Evolutionary conservation across 306 rosid species (phyloP).

Genomic region (Macrotyloma uniflorum): DNA sequence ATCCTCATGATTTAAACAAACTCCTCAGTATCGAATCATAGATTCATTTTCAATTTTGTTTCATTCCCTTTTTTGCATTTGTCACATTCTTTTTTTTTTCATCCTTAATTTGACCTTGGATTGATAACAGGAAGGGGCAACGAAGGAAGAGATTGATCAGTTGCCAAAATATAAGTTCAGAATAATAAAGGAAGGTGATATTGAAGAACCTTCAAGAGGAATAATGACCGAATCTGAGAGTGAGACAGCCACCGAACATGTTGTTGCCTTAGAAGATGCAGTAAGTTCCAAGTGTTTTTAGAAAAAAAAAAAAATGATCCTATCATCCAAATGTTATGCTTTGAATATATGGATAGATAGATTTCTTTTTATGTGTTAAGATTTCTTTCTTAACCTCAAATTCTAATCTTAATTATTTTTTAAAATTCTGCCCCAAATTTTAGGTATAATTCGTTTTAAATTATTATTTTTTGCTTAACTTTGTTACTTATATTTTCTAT

Average conservation of each 20-base stretch:
- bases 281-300: slow-evolving; percentile 55
- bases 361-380: background rate
- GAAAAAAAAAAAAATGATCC: background rate
- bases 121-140: slow-evolving; percentile 85
- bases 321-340: background rate
- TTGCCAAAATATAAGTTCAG: slow-evolving; percentile 75
- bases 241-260: slow-evolving; percentile 53
- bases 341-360: background rate
- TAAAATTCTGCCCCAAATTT: background rate
- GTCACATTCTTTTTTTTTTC: background rate
- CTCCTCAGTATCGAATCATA: background rate
- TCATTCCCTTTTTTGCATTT: slow-evolving; percentile 20
- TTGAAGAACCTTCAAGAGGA: slow-evolving; percentile 67
- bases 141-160: slow-evolving; percentile 75
- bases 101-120: slow-evolving; percentile 35
- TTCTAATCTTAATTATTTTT: background rate
- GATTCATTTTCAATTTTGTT: background rate
- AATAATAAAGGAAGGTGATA: slow-evolving; percentile 44
- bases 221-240: slow-evolving; percentile 59
- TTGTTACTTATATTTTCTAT: background rate
- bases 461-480: background rate
- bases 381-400: background rate
- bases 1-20: background rate
- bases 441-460: background rate
- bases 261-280: slow-evolving; percentile 63